Evolutionary conservation across 1,139 yeast genomes (phyloP), one percentile per base, ranked within the genome.

Genomic region (Casaregolazyma suthepensis): DNA sequence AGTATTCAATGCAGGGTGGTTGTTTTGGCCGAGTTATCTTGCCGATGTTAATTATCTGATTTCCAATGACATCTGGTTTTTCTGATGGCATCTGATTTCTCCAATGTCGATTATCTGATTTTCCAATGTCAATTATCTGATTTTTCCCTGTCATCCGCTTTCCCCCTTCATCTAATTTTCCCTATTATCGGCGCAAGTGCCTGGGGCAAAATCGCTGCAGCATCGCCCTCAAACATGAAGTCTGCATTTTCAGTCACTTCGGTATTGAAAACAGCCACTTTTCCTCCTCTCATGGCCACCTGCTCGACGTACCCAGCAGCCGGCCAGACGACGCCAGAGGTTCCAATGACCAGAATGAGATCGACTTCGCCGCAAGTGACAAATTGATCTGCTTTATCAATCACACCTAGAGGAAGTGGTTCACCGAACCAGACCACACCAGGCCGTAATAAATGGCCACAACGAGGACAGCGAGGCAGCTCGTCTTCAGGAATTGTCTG

Each of bases 361-460:
- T 89, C 96, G 19, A 87, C 84, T 10, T 74, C 72, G 6, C 69
- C 75, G 23, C 71, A 65, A 56, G 82, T 79, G n/a, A 88, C 76
- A 61, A 86, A 89, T 48, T 78, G 80, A 69, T 89, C 96, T 4
- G 89, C 87, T 43, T 71, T 71, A 57, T 82, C 83, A 54, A 89
- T 77, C 10, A 77, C 77, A 48, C 71, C 71, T 54, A 87, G 69
- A 0, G 96, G 88, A 48, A 89, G 71, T 10, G 89, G 77, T 67
- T 89, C 97, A 3, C 96, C 96, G 70, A 85, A 88, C 96, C 96
- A 89, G 2, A 88, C 93, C 5, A 90, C 94, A 0, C 94, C 96
- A 0, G 97, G 96, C 26, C 96, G 74, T 54, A 89, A 69, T 20
- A 87, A 66, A 0, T 82, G 82, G 12, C 72, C 67, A 64, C 97